phyloP scores from a whole-genome alignment of 768 basidiomycete genomes.

The Saitozyma podzolica region DNA sequence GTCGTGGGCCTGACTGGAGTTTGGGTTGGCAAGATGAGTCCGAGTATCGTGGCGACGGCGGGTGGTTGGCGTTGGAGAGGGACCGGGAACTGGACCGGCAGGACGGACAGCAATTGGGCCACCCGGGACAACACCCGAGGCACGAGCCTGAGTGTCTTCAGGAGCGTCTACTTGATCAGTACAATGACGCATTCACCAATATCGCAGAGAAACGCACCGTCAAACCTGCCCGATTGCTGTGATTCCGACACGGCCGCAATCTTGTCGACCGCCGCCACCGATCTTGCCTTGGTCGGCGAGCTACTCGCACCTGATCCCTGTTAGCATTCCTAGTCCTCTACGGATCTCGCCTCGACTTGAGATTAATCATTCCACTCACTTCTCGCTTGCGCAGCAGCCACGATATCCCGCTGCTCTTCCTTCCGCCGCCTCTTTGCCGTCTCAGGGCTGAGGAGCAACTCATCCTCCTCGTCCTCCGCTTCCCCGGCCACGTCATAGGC shows the following conservation, averaged over 20 bases:
- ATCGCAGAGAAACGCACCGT: slow-evolving; percentile 17
- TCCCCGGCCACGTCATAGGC: slow-evolving; percentile 9
- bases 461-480: slow-evolving; percentile 30
- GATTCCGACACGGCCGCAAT: slow-evolving; percentile 1
- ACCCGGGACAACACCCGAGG: no score
- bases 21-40: no score
- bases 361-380: not conserved
- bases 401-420: slow-evolving; percentile 27
- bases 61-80: no score
- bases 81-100: no score
- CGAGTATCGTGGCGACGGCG: no score
- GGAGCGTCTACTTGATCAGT: slow-evolving; percentile 21
- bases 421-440: slow-evolving; percentile 19
- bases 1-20: no score
- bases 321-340: not conserved
- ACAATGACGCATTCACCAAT: not conserved
- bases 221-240: slow-evolving; percentile 17
- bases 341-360: not conserved
- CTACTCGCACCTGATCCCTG: not conserved
- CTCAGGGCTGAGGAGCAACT: slow-evolving; percentile 31
- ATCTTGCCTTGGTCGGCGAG: no score
- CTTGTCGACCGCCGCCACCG: no score
- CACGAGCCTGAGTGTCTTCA: slow-evolving; percentile 4
- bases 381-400: not conserved
- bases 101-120: no score